Evolutionary conservation across 2,329 filamentous ascomycete genomes (phyloP).

Genomic region (Parafenestella ontariensis): DNA sequence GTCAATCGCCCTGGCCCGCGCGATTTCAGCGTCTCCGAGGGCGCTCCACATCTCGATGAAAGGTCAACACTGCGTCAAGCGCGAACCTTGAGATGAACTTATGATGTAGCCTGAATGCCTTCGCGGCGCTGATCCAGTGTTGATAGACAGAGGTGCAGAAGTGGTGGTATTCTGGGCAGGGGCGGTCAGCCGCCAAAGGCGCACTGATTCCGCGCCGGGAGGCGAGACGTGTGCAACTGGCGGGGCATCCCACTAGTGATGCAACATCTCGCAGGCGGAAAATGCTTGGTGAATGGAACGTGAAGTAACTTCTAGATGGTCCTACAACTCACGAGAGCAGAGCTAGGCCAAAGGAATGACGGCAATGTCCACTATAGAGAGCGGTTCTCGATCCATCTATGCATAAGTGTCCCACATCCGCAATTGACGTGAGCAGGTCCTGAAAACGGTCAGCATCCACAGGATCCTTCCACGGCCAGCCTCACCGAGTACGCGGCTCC

Average conservation of each 20-base stretch:
- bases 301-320: too few relatives aligned
- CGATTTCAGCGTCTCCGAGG: slow-evolving; percentile 14
- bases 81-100: slow-evolving; percentile 6
- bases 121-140: slow-evolving; percentile 1
- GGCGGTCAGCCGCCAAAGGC: neutral
- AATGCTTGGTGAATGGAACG: too few relatives aligned
- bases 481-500: too few relatives aligned
- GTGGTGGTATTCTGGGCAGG: neutral
- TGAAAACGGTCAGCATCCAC: neutral
- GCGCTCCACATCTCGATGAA: slow-evolving; percentile 11
- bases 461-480: too few relatives aligned
- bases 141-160: neutral
- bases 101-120: slow-evolving; percentile 8
- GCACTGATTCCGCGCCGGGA: neutral
- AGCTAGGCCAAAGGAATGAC: too few relatives aligned
- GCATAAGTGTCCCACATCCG: neutral
- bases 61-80: slow-evolving; percentile 10
- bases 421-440: neutral
- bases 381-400: neutral
- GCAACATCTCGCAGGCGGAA: too few relatives aligned
- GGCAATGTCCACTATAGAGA: neutral
- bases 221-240: neutral
- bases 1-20: slow-evolving; percentile 8
- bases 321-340: too few relatives aligned
- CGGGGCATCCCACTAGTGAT: neutral